These are phyloP conservation scores for Pugionium dolabratum DNA, from an alignment of 345 rosid genomes.

Conservation along the genomic window DNA sequence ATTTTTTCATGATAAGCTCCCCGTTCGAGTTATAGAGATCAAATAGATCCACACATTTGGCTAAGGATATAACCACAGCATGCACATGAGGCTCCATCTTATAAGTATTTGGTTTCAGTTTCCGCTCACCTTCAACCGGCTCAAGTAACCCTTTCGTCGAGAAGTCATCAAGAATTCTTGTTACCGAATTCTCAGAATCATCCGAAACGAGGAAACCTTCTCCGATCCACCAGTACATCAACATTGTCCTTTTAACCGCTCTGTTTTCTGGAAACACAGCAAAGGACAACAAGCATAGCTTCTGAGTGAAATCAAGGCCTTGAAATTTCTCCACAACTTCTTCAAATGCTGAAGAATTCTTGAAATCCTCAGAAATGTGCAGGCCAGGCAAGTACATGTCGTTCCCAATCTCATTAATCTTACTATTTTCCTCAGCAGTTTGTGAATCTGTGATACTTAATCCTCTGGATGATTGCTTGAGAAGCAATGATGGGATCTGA, in stretches of 20 bases:
- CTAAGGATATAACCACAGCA: constrained; percentile 43
- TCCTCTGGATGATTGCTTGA: constrained; percentile 29
- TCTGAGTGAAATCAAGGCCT: constrained; percentile 9
- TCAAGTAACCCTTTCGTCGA: constrained; percentile 37
- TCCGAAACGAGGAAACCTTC: constrained; percentile 39
- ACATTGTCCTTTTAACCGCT: constrained; percentile 46
- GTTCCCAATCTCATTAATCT: constrained; percentile 1
- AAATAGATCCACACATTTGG: constrained; percentile 15
- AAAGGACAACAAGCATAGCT: constrained; percentile 47
- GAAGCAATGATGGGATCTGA: constrained; percentile 34
- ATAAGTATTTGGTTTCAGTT: constrained; percentile 29
- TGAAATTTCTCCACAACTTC: constrained; percentile 37
- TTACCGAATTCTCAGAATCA: constrained; percentile 14
- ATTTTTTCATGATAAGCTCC: constrained; percentile 15
- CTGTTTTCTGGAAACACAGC: constrained; percentile 52
- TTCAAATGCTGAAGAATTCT: neutral
- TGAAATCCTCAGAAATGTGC: neutral
- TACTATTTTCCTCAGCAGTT: constrained; percentile 16
- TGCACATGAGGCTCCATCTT: constrained; percentile 51
- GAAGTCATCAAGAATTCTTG: constrained; percentile 28
- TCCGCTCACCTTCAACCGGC: constrained; percentile 39
- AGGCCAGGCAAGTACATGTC: constrained; percentile 35
- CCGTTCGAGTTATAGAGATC: constrained; percentile 17
- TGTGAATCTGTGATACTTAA: constrained; percentile 7
- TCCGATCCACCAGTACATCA: constrained; percentile 63